Evolutionary conservation across 306 rosid species (phyloP).

Genomic region (Fragaria ananassa): DNA sequence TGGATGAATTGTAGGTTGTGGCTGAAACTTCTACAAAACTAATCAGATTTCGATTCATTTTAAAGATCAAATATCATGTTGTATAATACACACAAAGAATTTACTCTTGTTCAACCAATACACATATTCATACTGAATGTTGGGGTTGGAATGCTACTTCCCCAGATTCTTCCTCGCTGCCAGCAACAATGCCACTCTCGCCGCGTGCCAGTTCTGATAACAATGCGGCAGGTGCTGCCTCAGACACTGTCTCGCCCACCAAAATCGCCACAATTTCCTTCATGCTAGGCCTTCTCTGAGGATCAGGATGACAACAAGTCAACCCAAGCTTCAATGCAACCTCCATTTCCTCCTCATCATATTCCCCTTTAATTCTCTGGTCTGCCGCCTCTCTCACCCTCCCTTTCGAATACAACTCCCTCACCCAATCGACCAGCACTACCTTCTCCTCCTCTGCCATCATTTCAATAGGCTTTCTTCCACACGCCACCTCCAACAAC

Average conservation of each 20-base stretch:
- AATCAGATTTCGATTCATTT: neutral
- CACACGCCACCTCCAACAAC: constrained; percentile 83
- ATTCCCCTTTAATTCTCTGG: constrained; percentile 46
- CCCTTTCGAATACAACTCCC: constrained; percentile 52
- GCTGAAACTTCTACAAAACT: neutral
- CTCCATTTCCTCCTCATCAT: constrained; percentile 58
- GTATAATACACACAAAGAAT: neutral
- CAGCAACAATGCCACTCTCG: neutral
- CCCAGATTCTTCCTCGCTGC: neutral
- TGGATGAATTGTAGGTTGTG: neutral
- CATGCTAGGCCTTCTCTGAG: constrained; percentile 70
- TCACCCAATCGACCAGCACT: constrained; percentile 83
- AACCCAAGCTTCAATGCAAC: constrained; percentile 75
- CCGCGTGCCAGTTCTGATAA: constrained; percentile 45
- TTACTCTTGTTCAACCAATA: neutral
- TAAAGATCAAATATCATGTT: neutral
- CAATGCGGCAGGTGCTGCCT: constrained; percentile 42
- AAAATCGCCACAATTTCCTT: constrained; percentile 68
- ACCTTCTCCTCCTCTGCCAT: constrained; percentile 54
- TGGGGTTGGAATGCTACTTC: constrained; percentile 20
- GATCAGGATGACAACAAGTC: constrained; percentile 88
- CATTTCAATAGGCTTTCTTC: constrained; percentile 67
- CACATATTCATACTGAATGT: constrained; percentile 25
- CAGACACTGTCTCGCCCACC: constrained; percentile 34
- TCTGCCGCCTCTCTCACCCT: constrained; percentile 56